A percentile compares a stretch with the other conserved stretches of the same genome.
phyloP scores from a whole-genome alignment of 768 basidiomycete genomes.

The Hygrophorus russula region DNA sequence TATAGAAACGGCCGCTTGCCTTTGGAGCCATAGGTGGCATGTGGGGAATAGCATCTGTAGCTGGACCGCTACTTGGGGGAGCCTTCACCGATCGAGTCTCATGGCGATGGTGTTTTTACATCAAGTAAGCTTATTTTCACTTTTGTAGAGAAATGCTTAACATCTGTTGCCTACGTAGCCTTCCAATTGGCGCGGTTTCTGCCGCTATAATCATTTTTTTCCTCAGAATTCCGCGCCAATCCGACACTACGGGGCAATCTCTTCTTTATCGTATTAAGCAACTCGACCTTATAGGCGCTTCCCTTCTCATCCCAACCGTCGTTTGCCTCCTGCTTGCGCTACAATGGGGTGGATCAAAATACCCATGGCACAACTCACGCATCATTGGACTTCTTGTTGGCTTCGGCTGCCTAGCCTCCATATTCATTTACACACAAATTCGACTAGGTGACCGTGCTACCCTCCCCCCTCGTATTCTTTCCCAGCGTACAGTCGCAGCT shows the following conservation, averaged over 20 bases:
- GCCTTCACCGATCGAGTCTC: constrained; percentile 19
- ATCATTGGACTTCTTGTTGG: constrained; percentile 18
- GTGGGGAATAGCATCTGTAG: constrained; percentile 24
- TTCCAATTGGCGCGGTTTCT: constrained; percentile 7
- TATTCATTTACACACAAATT: constrained; percentile 3
- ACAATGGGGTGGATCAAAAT: constrained; percentile 36
- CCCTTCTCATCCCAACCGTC: constrained; percentile 23
- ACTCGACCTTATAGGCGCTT: constrained; percentile 29
- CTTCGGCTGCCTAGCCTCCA: constrained; percentile 1
- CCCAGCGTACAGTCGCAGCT: constrained; percentile 4
- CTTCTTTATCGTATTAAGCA: constrained; percentile 9
- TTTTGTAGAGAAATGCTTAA: background rate
- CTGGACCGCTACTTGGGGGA: constrained; percentile 23
- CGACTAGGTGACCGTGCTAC: constrained; percentile 3
- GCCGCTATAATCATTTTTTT: constrained; percentile 11
- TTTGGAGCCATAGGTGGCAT: constrained; percentile 16
- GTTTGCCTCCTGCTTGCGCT: constrained; percentile 30
- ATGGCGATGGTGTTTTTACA: constrained; percentile 19
- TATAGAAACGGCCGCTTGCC: constrained; percentile 11
- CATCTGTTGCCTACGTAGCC: constrained; percentile 10
- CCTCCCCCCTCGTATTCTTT: constrained; percentile 2
- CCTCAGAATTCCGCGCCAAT: constrained; percentile 8
- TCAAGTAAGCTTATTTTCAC: constrained; percentile 5
- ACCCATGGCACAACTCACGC: constrained; percentile 29
- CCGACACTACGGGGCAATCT: background rate